These are phyloP conservation scores for Actinomucor elegans DNA, from an alignment of 371 early-diverging fungal genomes.

Conservation along the genomic window DNA sequence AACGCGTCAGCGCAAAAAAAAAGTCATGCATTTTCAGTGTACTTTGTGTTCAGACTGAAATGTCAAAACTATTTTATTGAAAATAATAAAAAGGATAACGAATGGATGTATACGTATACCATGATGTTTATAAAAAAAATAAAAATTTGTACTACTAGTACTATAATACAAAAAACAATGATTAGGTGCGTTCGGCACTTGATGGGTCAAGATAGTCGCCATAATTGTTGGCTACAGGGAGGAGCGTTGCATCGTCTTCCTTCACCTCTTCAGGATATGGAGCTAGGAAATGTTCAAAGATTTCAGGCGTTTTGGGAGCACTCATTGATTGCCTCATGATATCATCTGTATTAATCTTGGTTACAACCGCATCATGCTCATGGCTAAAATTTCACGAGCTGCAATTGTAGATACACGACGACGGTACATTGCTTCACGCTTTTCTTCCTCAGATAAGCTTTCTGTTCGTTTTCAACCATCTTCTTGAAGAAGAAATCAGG, in stretches of 20 bases:
- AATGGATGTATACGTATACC: no score
- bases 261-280: not conserved
- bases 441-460: slow-evolving; percentile 14
- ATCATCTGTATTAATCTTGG: slow-evolving; percentile 17
- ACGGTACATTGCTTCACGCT: slow-evolving; percentile 7
- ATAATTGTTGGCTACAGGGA: not conserved
- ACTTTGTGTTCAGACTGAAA: no score
- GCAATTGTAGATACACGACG: slow-evolving; percentile 25
- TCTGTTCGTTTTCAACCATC: slow-evolving; percentile 23
- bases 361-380: slow-evolving; percentile 11
- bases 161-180: no score
- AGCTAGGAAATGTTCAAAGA: not conserved
- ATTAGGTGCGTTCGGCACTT: no score
- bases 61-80: no score
- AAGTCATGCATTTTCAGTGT: no score
- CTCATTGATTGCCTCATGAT: slow-evolving; percentile 12
- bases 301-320: slow-evolving; percentile 9
- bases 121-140: no score
- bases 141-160: no score
- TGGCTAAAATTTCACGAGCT: slow-evolving; percentile 16
- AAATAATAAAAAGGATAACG: no score
- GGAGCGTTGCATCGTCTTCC: not conserved
- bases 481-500: slow-evolving; percentile 65
- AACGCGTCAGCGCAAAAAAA: no score
- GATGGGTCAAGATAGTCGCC: slow-evolving; percentile 5